A percentile compares a stretch with the other conserved stretches of the same genome.
These are phyloP conservation scores for Zostera marina DNA, from an alignment of 116 monocot genomes.

Conservation along the genomic window DNA sequence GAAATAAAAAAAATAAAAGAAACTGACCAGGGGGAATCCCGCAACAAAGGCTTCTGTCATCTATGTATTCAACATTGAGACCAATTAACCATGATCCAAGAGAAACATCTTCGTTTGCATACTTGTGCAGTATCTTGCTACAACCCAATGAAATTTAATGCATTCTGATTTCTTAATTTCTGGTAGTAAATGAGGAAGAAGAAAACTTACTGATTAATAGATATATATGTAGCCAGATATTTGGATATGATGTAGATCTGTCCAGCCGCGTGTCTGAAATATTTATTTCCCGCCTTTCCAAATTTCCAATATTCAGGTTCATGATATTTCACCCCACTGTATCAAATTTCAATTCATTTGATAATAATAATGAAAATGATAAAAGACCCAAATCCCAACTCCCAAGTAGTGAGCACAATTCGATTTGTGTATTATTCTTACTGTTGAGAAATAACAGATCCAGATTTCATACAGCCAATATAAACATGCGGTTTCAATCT, in stretches of 20 bases:
- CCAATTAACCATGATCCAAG: constrained; percentile 84
- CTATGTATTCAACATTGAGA: constrained; percentile 71
- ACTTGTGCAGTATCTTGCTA: constrained; percentile 75
- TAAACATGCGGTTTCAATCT: constrained; percentile 50
- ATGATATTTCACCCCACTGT: constrained; percentile 62
- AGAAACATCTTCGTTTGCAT: constrained; percentile 80
- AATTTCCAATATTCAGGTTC: constrained; percentile 95
- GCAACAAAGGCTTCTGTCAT: constrained; percentile 77
- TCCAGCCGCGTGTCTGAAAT: constrained; percentile 90
- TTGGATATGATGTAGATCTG: constrained; percentile 86
- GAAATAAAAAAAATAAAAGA: background rate
- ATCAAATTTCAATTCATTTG: background rate
- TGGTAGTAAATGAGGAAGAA: background rate
- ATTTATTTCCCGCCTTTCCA: constrained; percentile 87
- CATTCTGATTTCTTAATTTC: background rate
- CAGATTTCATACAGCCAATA: constrained; percentile 77
- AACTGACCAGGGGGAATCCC: constrained; percentile 55
- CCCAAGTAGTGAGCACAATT: too few species aligned
- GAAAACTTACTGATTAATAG: constrained; percentile 48
- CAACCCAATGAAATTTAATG: background rate
- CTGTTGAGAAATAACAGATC: constrained; percentile 60
- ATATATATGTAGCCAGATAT: constrained; percentile 80
- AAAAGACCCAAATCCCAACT: too few species aligned
- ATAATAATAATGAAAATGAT: background rate
- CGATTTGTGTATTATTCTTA: constrained; percentile 8